phyloP scores from a whole-genome alignment of 1,284 basidiomycete genomes.

The Heterobasidion parviporum region DNA sequence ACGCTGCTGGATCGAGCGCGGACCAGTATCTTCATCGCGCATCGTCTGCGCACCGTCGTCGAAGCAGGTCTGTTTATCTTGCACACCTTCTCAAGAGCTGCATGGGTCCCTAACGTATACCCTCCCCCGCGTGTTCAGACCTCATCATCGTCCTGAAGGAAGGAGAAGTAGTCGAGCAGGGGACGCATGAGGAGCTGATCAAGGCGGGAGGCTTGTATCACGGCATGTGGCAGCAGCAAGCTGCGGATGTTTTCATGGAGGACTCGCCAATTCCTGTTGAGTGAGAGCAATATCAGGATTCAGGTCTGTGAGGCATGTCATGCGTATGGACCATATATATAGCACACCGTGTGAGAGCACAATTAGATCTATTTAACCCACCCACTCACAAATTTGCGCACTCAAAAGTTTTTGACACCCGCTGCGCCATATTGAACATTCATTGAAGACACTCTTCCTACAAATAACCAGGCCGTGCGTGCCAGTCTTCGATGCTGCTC shows the following conservation, averaged over 20 bases:
- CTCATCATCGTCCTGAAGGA: constrained; percentile 86
- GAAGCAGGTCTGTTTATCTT: constrained; percentile 59
- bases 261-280: constrained; percentile 1
- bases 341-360: no score
- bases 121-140: constrained; percentile 34
- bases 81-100: constrained; percentile 5
- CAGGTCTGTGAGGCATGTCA: no score
- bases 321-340: no score
- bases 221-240: constrained; percentile 84
- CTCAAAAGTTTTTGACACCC: no score
- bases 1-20: constrained; percentile 70
- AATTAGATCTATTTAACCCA: no score
- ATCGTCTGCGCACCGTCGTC: constrained; percentile 84
- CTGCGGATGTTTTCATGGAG: constrained; percentile 20
- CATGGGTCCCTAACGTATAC: background rate
- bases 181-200: constrained; percentile 85
- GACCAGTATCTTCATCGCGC: constrained; percentile 95
- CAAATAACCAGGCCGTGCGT: no score
- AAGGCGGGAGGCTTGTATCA: constrained; percentile 68
- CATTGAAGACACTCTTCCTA: no score
- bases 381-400: no score
- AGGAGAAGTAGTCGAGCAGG: constrained; percentile 82
- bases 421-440: no score
- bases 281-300: background rate
- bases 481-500: no score